Conservation (phyloP, 2,329 filamentous ascomycete genomes). For the Ophiostoma angusticollis region DNA sequence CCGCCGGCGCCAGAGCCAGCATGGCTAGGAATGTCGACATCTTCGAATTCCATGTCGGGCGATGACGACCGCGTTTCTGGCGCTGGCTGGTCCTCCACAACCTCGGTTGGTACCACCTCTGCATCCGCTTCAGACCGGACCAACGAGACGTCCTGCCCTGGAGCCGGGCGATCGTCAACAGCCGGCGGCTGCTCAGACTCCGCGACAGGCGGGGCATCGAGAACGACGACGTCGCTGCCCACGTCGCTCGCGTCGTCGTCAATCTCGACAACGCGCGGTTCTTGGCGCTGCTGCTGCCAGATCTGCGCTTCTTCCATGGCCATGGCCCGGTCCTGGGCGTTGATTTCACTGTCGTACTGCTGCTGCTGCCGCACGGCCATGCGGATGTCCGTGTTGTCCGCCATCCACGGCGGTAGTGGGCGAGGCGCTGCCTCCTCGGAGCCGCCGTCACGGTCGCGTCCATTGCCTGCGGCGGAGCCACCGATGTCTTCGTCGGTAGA, state of each 20-base stretch:
- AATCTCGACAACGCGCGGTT: conserved; percentile 39
- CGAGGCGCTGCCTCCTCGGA: conserved; percentile 31
- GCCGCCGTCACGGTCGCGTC: no score
- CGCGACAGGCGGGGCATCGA: conserved; percentile 39
- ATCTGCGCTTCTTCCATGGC: conserved; percentile 42
- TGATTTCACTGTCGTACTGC: conserved; percentile 44
- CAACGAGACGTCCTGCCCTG: no score
- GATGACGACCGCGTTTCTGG: conserved; percentile 12
- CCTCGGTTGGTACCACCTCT: no score
- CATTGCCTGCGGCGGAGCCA: no score
- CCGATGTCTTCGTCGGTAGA: no score
- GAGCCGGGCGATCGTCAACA: no score
- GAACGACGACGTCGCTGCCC: conserved; percentile 43
- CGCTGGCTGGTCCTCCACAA: neutral
- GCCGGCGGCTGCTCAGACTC: no score
- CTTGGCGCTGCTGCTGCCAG: conserved; percentile 30
- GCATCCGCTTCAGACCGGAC: no score
- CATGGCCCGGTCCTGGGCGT: conserved; percentile 48
- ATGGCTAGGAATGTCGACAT: conserved; percentile 21
- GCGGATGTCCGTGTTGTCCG: conserved; percentile 51
- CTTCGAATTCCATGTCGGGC: conserved; percentile 25
- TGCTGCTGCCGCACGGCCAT: conserved; percentile 47
- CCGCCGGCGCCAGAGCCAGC: no score
- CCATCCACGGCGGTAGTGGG: conserved; percentile 68
- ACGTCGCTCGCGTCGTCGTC: conserved; percentile 42